phyloP scores from a whole-genome alignment of 163 green algal genomes.

The Scenedesmus sp. region DNA sequence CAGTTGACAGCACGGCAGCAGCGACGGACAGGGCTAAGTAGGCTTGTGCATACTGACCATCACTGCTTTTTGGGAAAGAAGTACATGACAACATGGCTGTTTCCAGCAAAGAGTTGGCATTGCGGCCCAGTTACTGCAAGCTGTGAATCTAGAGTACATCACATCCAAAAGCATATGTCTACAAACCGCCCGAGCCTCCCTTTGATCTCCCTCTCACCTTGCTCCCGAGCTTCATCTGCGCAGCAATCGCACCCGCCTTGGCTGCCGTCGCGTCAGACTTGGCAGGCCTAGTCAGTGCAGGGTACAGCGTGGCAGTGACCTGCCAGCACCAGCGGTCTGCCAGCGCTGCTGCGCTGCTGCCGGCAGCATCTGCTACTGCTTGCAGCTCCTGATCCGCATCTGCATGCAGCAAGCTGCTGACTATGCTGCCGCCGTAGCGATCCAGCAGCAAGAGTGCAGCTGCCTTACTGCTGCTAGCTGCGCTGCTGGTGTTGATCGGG shows the following conservation, averaged over 20 bases:
- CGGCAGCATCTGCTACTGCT: constrained; percentile 12
- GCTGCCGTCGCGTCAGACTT: background rate
- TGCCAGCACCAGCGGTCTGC: background rate
- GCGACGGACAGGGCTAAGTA: background rate
- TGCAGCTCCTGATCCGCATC: background rate
- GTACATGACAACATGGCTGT: too few species aligned
- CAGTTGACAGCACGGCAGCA: background rate
- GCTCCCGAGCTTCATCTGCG: background rate
- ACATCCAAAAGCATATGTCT: too few species aligned
- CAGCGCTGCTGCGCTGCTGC: background rate
- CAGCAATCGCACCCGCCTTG: background rate
- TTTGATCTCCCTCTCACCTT: background rate
- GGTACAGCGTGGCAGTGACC: constrained; percentile 18
- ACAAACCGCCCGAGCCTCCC: too few species aligned
- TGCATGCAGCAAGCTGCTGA: background rate
- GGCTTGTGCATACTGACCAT: too few species aligned
- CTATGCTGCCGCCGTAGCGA: constrained; percentile 7
- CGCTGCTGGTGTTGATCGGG: background rate
- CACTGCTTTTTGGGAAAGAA: too few species aligned
- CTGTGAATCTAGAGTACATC: too few species aligned
- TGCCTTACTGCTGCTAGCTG: background rate
- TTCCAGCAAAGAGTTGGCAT: too few species aligned
- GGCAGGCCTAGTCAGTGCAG: background rate
- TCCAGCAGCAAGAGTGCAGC: background rate
- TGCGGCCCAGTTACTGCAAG: too few species aligned